A percentile compares a stretch with the other conserved stretches of the same genome.
Conservation (phyloP, 2,329 filamentous ascomycete species). For the Cryphonectria naterciae region DNA sequence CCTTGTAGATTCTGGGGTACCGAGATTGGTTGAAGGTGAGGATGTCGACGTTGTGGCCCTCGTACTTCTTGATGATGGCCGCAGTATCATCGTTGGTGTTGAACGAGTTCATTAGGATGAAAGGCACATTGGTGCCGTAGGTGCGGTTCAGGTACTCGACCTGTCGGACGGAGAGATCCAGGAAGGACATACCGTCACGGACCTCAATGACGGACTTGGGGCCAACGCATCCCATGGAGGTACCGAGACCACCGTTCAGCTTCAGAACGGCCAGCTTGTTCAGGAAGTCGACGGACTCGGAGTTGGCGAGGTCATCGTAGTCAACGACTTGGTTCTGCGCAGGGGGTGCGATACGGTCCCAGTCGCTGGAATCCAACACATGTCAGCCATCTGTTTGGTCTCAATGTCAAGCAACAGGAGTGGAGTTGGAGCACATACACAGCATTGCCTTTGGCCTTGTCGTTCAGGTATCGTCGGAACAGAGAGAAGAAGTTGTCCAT, state of each 20-base stretch:
- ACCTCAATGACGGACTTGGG: constrained; percentile 99
- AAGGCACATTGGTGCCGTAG: constrained; percentile 95
- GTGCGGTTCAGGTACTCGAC: constrained; percentile 99
- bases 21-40: constrained; percentile 99
- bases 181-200: constrained; percentile 99
- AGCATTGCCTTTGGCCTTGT: constrained; percentile 96
- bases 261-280: constrained; percentile 98
- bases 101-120: constrained; percentile 99
- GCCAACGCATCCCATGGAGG: constrained; percentile 98
- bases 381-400: constrained; percentile 26
- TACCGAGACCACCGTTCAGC: constrained; percentile 98
- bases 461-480: constrained; percentile 97
- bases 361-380: constrained; percentile 64
- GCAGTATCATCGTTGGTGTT: constrained; percentile 98
- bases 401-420: constrained; percentile 22
- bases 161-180: constrained; percentile 97
- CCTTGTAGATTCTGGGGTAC: constrained; percentile 97
- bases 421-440: constrained; percentile 57
- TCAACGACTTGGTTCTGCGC: constrained; percentile 92
- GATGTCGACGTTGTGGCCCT: constrained; percentile 99
- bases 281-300: constrained; percentile 89
- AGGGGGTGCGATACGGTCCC: constrained; percentile 94
- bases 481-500: constrained; percentile 99
- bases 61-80: constrained; percentile 99
- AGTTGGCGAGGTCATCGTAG: constrained; percentile 88